These are phyloP conservation scores for Furcasterigmium sp. DNA, from an alignment of 2,329 filamentous ascomycete genomes.

Conservation along the genomic window DNA sequence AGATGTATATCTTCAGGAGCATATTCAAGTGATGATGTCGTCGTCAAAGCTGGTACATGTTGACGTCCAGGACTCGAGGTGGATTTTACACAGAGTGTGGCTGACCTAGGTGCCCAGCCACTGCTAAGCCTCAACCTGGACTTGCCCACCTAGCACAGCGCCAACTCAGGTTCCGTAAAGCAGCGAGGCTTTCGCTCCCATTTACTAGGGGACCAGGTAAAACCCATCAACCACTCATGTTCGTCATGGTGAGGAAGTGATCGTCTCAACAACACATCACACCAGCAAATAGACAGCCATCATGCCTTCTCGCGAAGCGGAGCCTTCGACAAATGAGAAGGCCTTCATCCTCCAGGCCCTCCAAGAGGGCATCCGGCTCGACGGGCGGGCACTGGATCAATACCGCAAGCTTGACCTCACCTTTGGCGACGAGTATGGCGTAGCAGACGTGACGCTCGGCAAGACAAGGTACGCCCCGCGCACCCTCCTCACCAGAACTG, in stretches of 20 bases:
- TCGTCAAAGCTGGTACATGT: too few relatives aligned
- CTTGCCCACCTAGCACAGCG: too few relatives aligned
- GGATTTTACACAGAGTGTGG: too few relatives aligned
- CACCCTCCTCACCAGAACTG: neutral
- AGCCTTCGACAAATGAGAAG: conserved; percentile 84
- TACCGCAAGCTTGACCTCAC: conserved; percentile 71
- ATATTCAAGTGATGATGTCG: too few relatives aligned
- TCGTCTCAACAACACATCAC: conserved; percentile 1
- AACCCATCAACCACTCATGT: too few relatives aligned
- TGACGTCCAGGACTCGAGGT: too few relatives aligned
- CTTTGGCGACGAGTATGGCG: conserved; percentile 88
- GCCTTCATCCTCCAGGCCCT: conserved; percentile 82
- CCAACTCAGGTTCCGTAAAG: too few relatives aligned
- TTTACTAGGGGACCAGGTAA: too few relatives aligned
- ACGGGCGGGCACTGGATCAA: conserved; percentile 76
- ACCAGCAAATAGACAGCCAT: conserved; percentile 36
- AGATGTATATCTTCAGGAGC: too few relatives aligned
- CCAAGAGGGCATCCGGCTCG: conserved; percentile 72
- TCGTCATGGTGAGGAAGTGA: conserved; percentile 9
- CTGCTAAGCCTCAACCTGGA: too few relatives aligned
- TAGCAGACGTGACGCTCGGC: conserved; percentile 80
- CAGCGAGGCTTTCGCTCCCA: too few relatives aligned
- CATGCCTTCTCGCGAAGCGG: conserved; percentile 83
- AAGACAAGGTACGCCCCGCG: conserved; percentile 68
- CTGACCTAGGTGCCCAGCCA: too few relatives aligned